phyloP scores from a whole-genome alignment of 345 rosid species.

The Lagerstroemia speciosa region DNA sequence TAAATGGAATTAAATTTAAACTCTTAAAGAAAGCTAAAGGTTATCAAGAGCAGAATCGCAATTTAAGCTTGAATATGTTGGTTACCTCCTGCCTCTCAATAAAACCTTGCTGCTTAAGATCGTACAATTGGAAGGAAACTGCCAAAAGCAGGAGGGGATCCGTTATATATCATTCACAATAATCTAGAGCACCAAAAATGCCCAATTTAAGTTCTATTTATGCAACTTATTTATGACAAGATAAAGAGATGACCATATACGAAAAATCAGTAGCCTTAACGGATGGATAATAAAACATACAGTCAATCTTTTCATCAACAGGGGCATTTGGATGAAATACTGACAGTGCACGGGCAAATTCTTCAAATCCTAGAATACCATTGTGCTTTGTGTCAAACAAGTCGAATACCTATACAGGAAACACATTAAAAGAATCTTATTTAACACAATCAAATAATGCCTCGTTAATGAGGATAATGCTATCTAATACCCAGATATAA shows the following conservation, averaged over 20 bases:
- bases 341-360: slow-evolving; percentile 97
- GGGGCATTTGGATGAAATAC: slow-evolving; percentile 98
- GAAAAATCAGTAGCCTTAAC: neutral
- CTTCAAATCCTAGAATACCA: slow-evolving; percentile 98
- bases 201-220: too few relatives aligned
- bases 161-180: neutral
- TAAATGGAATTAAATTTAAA: neutral
- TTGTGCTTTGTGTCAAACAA: slow-evolving; percentile 94
- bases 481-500: neutral
- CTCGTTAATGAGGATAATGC: too few relatives aligned
- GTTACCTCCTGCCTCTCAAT: slow-evolving; percentile 94
- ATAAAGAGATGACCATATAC: neutral
- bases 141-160: slow-evolving; percentile 17
- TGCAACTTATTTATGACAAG: too few relatives aligned
- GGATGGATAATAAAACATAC: slow-evolving; percentile 30
- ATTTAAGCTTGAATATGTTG: neutral
- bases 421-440: neutral
- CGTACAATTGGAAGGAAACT: slow-evolving; percentile 97
- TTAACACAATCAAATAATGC: neutral
- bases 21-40: neutral
- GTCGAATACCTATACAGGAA: slow-evolving; percentile 71
- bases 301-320: slow-evolving; percentile 85
- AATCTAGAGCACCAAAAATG: neutral
- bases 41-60: neutral
- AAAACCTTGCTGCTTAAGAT: slow-evolving; percentile 99